phyloP scores from a whole-genome alignment of 2,329 filamentous ascomycete species.

The Ophiostoma piceae region DNA sequence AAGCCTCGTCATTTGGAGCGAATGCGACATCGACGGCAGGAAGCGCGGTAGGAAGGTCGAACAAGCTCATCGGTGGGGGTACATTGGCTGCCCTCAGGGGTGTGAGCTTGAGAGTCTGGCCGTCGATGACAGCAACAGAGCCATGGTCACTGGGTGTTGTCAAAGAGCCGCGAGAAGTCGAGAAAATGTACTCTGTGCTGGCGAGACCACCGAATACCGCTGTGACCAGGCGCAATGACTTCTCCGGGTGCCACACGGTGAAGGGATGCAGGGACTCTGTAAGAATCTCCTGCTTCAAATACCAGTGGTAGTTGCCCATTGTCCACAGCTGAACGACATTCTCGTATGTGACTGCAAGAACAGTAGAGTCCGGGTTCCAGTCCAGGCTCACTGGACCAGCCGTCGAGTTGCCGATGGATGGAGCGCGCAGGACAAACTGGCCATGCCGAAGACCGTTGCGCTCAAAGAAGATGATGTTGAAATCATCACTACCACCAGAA shows the following conservation, averaged over 20 bases:
- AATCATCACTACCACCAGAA: constrained; percentile 42
- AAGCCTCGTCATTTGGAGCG: constrained; percentile 54
- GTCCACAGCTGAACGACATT: constrained; percentile 90
- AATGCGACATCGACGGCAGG: constrained; percentile 72
- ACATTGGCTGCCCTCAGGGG: constrained; percentile 78
- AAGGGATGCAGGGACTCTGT: constrained; percentile 33
- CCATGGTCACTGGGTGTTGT: constrained; percentile 70
- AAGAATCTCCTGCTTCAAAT: constrained; percentile 83
- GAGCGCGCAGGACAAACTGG: constrained; percentile 69
- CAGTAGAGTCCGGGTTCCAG: constrained; percentile 91
- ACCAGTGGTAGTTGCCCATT: constrained; percentile 96
- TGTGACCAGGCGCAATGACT: constrained; percentile 62
- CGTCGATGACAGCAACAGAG: constrained; percentile 78
- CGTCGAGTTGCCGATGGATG: constrained; percentile 21
- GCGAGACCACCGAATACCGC: constrained; percentile 48
- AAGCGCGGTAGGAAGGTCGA: constrained; percentile 59
- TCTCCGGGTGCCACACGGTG: constrained; percentile 81
- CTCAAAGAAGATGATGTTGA: constrained; percentile 92
- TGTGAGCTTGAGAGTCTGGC: constrained; percentile 72
- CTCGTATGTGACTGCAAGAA: constrained; percentile 72
- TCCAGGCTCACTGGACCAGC: constrained; percentile 57
- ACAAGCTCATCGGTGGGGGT: constrained; percentile 87
- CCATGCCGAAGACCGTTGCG: constrained; percentile 96
- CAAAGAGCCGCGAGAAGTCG: constrained; percentile 63
- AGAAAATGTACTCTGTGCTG: constrained; percentile 62